phyloP scores from a whole-genome alignment of 495 filamentous ascomycete genomes.

The Cladorrhinum samala region DNA sequence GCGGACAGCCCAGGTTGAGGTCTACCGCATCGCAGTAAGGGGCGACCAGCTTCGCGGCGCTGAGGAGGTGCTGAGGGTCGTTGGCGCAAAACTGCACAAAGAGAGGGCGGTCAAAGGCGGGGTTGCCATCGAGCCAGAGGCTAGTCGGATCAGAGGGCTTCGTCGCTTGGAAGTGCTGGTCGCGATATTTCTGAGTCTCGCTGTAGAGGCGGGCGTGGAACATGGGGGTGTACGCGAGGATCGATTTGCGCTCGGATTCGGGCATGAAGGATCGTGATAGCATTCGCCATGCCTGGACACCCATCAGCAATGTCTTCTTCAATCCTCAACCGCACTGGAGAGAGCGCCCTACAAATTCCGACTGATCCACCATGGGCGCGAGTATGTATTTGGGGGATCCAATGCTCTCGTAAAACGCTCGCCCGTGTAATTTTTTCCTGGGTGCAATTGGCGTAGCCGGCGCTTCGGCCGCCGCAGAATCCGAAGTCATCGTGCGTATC shows the following conservation, averaged over 20 bases:
- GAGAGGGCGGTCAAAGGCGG: constrained; percentile 72
- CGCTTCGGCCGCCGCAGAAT: background rate
- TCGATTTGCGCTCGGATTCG: constrained; percentile 45
- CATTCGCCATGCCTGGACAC: constrained; percentile 80
- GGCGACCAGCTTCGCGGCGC: constrained; percentile 66
- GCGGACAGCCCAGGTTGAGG: constrained; percentile 95
- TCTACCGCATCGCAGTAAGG: constrained; percentile 93
- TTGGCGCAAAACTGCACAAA: constrained; percentile 98
- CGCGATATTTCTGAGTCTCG: constrained; percentile 67
- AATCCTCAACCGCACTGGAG: background rate
- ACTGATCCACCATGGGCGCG: constrained; percentile 97
- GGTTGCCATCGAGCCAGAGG: constrained; percentile 78
- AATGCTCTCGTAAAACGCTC: constrained; percentile 88
- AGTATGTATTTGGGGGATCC: constrained; percentile 85
- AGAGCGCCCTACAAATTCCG: constrained; percentile 72
- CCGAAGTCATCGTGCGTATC: constrained; percentile 16
- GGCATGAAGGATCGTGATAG: constrained; percentile 85
- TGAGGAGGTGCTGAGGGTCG: constrained; percentile 66
- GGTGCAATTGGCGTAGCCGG: constrained; percentile 15
- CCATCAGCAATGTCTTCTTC: background rate
- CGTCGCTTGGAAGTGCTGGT: constrained; percentile 67
- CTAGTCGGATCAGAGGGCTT: constrained; percentile 10
- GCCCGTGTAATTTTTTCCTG: constrained; percentile 64
- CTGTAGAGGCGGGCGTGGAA: constrained; percentile 81
- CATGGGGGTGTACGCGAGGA: constrained; percentile 92